Evolutionary conservation across 768 basidiomycete species (phyloP), one percentile per base, ranked within the genome.

Genomic region (Boletus rubropictus): DNA sequence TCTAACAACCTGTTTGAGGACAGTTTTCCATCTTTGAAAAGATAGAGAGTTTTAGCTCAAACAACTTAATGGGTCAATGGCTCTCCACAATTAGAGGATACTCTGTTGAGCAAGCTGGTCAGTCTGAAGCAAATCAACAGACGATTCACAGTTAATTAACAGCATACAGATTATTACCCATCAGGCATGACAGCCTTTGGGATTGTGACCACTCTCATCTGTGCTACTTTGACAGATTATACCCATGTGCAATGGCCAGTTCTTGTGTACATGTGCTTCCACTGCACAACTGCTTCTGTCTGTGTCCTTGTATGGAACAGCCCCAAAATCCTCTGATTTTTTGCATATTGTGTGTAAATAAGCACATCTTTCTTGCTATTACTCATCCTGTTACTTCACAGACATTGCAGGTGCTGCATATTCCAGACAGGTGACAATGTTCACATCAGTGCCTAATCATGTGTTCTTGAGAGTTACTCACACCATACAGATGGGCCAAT

Each of bases 51-150:
- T 79, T 85, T 44, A 80, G 81, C 5, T 80, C 79, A 17, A 85
- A 84, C 56, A 84, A 83, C 64, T 63, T 84, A 32, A 85, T 84
- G 84, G 81, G 82, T 9, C 82, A 83, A 59, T 84, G 80, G 78
- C 68, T 84, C 35, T 79, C 80, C 55, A 73, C 78, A 11, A 72
- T 78, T 12, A 77, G n/a, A 8, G 78, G 76, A 5, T 84, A 78
- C 56, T 76, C 79, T 10, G 75, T 84, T 4, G 78, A 81, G 51
- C 80, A 84, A 59, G 77, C 76, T 6, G 78, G 79, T 78, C 45
- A 22, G 63, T 60, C 20, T 35, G 20, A 40, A 39, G 12, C 12
- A 17, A 35, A 3, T 25, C 24, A 25, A 25, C 29, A 46, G 25
- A 22, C 28, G 29, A 20, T 9, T 22, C 22, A 5, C 14, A 10